Evolutionary conservation across 2,329 filamentous ascomycete genomes (phyloP).

Genomic region (Epichloe aotearoae): DNA sequence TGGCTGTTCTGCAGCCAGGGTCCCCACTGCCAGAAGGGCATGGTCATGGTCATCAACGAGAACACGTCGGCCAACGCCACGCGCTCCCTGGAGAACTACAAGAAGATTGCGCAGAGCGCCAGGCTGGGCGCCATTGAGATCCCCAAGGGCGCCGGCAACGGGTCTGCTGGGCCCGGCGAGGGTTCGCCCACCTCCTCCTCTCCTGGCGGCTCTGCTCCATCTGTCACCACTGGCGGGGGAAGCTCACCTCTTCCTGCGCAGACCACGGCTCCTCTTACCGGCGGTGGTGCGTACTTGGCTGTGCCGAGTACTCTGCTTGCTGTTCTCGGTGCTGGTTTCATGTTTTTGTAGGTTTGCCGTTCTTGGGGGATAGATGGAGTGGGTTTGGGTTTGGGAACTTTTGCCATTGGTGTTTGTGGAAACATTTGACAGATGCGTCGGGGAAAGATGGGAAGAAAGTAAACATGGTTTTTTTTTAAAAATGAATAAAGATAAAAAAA

Average conservation of each 20-base stretch:
- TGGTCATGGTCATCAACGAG: slow-evolving; percentile 66
- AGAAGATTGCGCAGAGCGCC: slow-evolving; percentile 20
- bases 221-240: background rate
- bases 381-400: too few relatives aligned
- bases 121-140: slow-evolving; percentile 13
- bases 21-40: slow-evolving; percentile 61
- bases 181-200: background rate
- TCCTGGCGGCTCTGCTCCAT: background rate
- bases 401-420: too few relatives aligned
- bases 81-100: slow-evolving; percentile 38
- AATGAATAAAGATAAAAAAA: too few relatives aligned
- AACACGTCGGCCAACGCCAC: slow-evolving; percentile 39
- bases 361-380: background rate
- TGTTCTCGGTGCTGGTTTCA: slow-evolving; percentile 27
- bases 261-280: slow-evolving; percentile 9
- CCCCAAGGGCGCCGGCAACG: slow-evolving; percentile 6
- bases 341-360: slow-evolving; percentile 22
- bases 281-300: slow-evolving; percentile 19
- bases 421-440: too few relatives aligned
- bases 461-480: too few relatives aligned
- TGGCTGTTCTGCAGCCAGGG: slow-evolving; percentile 70
- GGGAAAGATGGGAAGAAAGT: too few relatives aligned
- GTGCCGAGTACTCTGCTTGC: slow-evolving; percentile 30
- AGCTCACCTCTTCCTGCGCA: background rate
- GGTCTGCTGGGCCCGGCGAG: background rate